Conservation (phyloP, 805 yeast genomes). For the Candida incommunis region DNA sequence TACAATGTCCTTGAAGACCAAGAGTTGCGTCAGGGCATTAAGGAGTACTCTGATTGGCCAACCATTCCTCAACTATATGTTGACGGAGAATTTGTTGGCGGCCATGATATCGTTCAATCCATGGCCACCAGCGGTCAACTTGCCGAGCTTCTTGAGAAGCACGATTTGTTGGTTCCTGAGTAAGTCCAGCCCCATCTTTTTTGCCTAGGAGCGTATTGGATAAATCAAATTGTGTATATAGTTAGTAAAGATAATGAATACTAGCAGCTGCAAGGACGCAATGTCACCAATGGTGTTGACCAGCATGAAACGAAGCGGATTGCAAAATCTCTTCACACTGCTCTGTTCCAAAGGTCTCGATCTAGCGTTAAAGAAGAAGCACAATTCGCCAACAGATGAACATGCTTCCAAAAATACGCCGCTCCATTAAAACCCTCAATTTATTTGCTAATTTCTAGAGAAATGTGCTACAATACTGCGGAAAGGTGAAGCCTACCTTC, state of each 20-base stretch:
- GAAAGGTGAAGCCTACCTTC: background rate
- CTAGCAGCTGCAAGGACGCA: too few relatives aligned
- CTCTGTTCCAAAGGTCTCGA: background rate
- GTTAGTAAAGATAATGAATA: too few relatives aligned
- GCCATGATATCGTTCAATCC: slow-evolving; percentile 85
- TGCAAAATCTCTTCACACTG: too few relatives aligned
- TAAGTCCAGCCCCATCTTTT: too few relatives aligned
- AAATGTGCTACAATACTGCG: too few relatives aligned
- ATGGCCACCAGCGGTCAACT: slow-evolving; percentile 86
- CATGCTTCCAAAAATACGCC: too few relatives aligned
- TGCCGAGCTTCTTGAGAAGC: slow-evolving; percentile 66
- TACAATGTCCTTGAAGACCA: slow-evolving; percentile 91
- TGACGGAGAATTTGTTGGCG: slow-evolving; percentile 82
- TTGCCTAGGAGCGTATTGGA: too few relatives aligned
- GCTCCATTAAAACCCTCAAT: too few relatives aligned
- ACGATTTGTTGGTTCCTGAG: slow-evolving; percentile 67
- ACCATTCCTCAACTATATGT: slow-evolving; percentile 95
- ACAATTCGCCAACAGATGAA: background rate
- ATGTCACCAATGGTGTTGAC: too few relatives aligned
- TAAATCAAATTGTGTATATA: too few relatives aligned
- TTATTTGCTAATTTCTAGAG: too few relatives aligned
- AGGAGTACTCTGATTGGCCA: slow-evolving; percentile 95
- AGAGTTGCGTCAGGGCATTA: slow-evolving; percentile 87
- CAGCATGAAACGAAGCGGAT: too few relatives aligned
- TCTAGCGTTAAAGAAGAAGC: background rate